Evolutionary conservation across 345 rosid species (phyloP).

Genomic region (Boechera stricta): DNA sequence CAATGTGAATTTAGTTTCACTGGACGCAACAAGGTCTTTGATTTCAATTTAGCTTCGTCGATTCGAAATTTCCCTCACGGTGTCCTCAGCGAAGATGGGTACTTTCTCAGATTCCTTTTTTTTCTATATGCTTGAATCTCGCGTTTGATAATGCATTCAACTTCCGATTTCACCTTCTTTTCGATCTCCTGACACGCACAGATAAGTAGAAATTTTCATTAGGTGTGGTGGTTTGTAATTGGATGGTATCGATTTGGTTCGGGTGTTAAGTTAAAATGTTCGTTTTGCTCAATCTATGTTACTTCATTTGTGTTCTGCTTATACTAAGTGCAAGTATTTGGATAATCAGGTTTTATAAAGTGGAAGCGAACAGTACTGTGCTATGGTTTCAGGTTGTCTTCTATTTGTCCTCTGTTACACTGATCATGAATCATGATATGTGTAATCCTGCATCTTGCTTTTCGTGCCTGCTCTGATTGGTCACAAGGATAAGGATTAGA

Average conservation of each 20-base stretch:
- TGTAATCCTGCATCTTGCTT: neutral
- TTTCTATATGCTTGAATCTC: slow-evolving; percentile 2
- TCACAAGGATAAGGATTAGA: slow-evolving; percentile 1
- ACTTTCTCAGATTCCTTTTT: slow-evolving; percentile 31
- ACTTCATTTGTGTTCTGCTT: slow-evolving; percentile 4
- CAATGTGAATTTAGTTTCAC: slow-evolving; percentile 68
- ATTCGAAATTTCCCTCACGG: slow-evolving; percentile 78
- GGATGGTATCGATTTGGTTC: neutral
- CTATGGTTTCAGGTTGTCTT: slow-evolving; percentile 99
- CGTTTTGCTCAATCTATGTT: neutral
- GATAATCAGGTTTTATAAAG: slow-evolving; percentile 77
- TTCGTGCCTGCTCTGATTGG: slow-evolving; percentile 17
- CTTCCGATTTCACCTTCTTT: neutral
- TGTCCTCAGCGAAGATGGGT: slow-evolving; percentile 98
- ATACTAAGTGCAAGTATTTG: slow-evolving; percentile 7
- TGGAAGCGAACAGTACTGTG: slow-evolving; percentile 62
- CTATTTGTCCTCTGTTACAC: slow-evolving; percentile 22
- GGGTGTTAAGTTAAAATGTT: neutral
- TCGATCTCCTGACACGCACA: neutral
- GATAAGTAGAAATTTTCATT: neutral
- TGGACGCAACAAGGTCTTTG: slow-evolving; percentile 57
- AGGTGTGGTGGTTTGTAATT: neutral
- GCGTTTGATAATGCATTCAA: neutral
- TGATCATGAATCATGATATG: slow-evolving; percentile 13
- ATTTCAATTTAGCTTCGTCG: slow-evolving; percentile 78